Evolutionary conservation across 805 yeast genomes (phyloP), one percentile per base, ranked within the genome.

Genomic region (Hanseniaspora taiwanica): DNA sequence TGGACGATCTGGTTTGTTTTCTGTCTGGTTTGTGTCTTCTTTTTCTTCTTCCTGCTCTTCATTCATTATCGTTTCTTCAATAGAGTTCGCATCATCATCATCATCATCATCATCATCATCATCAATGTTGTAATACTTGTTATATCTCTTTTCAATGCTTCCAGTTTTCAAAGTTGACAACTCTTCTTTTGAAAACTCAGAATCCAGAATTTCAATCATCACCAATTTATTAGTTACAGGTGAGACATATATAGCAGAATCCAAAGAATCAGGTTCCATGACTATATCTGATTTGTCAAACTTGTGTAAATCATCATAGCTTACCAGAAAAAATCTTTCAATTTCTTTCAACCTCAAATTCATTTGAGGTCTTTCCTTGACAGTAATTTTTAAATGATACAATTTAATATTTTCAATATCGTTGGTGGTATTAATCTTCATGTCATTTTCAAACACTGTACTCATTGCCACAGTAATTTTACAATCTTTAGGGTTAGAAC

Each of bases 101-200:
- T 25, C 29, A 25, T 12, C 29, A 14, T 14, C 5, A 13, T 12
- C 9, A 10, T 33, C 36, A 4, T 20, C 36, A 18, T 17, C 21
- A 5, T 12, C 14, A 16, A 19, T 8, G 6, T 19, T 12, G 23
- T 33, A 33, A 19, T 18, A 33, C 4, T 62, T 58, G 12, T 60
- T 54, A 46, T 72, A 74, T 48, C 94, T 64, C 6, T 58, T 52
- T 37, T 63, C 64, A 35, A 85, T 78, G 13, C 64, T 64, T 2
- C 63, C 69, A 3, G 61, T 58, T 24, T 72, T 71, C 45, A 71
- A 70, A 12, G 70, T 65, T 3, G 51, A 53, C 25, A 72, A 56
- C 38, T 78, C 80, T 1, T 63, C 66, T 1, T 48, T 46, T 4
- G 63, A 45, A 45, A 84, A 69, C 44, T 74, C 77, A 1, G 72